Percentiles rank a stretch among this genome's conserved stretches.
Conservation (phyloP, 352 stramenopile species). For the Pythium biforme region DNA sequence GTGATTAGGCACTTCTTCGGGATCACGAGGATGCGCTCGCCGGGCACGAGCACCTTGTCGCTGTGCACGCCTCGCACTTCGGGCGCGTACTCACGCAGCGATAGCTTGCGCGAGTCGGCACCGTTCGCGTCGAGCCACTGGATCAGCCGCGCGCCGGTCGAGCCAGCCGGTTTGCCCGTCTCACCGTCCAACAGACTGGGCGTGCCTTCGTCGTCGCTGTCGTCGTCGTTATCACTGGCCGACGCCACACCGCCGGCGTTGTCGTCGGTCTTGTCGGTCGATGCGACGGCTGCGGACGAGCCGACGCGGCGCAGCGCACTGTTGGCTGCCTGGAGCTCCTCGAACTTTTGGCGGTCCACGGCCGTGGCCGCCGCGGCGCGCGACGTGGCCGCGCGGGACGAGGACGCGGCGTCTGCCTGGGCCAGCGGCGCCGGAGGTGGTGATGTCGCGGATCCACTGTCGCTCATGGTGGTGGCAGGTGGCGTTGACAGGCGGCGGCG, state of each 20-base stretch:
- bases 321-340: constrained; percentile 34
- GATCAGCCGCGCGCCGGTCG: constrained; percentile 63
- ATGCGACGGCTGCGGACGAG: constrained; percentile 16
- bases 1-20: constrained; percentile 97
- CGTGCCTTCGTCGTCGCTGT: constrained; percentile 17
- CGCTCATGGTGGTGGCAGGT: not conserved
- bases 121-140: constrained; percentile 71
- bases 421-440: too few species aligned
- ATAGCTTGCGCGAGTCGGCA: constrained; percentile 77
- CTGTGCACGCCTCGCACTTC: constrained; percentile 94
- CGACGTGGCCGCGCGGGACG: not conserved
- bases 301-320: constrained; percentile 2
- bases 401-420: not conserved
- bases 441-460: not conserved
- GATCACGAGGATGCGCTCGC: constrained; percentile 90
- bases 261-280: not conserved
- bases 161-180: constrained; percentile 32
- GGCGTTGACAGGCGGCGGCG: too few species aligned
- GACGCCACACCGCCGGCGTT: not conserved
- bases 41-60: constrained; percentile 76
- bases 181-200: constrained; percentile 23
- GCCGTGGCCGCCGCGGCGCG: constrained; percentile 6
- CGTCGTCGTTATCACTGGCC: constrained; percentile 9
- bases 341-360: constrained; percentile 40
- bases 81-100: constrained; percentile 87